Base-by-base conservation (phyloP, 164 flowering plant genomes). In the Berberis thunbergii region DNA sequence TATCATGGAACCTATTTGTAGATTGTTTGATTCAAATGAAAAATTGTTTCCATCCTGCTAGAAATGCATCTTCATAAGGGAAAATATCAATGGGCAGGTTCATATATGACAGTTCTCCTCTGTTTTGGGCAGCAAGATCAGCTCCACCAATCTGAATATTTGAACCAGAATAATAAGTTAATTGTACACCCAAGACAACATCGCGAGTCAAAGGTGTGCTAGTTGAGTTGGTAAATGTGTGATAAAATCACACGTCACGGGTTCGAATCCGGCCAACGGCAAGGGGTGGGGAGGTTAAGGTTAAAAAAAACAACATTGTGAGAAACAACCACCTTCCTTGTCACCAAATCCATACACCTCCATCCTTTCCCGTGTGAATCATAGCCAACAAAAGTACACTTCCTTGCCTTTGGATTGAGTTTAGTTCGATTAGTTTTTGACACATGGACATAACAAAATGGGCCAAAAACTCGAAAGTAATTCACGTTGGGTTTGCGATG, bases 401-500 rank as follows among this genome's bases (percentile, higher is more conserved):
- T 49, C 38, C 45, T 40, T 49, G 55, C 57, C 45, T 50, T 62
- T 49, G 57, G 65, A 46, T 62, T 57, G 6, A 52, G 55, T 40
- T 63, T 63, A n/a, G 57, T 54, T 4, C 57, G 57, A 54, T n/a
- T 54, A 54, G 11, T 6, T 70, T 40, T 67, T 3, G 76, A 69
- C 12, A 72, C 41, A 70, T 69, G 67, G 2, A 69, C 67, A 68
- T 74, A 71, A 39, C 67, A 74, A 13, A 57, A 38, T 2, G 55
- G 64, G 39, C 73, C 69, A 68, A 76, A 72, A 26, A 26, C 26
- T 26, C 26, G 26, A 26, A 26, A 26, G 26, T 26, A 26, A 26
- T 26, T 26, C 26, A 26, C 0, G 26, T 26, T 26, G 26, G 26
- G 26, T 26, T 26, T 26, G 26, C 0, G 26, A 26, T 26, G 26